A percentile compares a stretch with the other conserved stretches of the same genome.
phyloP scores from a whole-genome alignment of 2,329 filamentous ascomycete genomes.

The Thielaviopsis ethacetica region DNA sequence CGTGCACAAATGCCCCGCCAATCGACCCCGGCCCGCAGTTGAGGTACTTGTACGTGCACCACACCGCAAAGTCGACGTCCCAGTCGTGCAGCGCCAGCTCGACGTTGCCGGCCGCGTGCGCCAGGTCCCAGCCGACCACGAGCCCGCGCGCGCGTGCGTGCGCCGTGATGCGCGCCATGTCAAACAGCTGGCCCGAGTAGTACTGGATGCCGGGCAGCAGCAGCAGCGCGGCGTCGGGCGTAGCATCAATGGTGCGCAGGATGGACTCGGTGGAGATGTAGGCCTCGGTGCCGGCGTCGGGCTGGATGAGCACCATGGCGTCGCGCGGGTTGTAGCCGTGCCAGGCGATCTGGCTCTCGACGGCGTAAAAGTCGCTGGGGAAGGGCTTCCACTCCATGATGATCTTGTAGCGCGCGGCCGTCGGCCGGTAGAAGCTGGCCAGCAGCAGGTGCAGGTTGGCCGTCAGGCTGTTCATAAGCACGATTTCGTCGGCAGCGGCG shows the following conservation, averaged over 20 bases:
- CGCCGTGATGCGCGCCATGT: slow-evolving; percentile 63
- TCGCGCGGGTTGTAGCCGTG: slow-evolving; percentile 50
- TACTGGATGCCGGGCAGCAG: slow-evolving; percentile 79
- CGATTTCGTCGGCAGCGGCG: slow-evolving; percentile 54
- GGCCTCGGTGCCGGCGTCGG: slow-evolving; percentile 35
- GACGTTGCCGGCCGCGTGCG: slow-evolving; percentile 75
- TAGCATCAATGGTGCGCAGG: slow-evolving; percentile 53
- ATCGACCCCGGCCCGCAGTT: slow-evolving; percentile 74
- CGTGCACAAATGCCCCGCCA: slow-evolving; percentile 65
- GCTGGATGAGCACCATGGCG: slow-evolving; percentile 60
- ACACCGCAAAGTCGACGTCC: slow-evolving; percentile 80
- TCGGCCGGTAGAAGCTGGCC: slow-evolving; percentile 69
- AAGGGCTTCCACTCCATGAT: slow-evolving; percentile 85
- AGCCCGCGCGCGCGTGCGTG: slow-evolving; percentile 58
- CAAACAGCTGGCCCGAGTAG: slow-evolving; percentile 78
- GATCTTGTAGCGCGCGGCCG: slow-evolving; percentile 50
- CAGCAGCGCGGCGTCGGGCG: slow-evolving; percentile 58
- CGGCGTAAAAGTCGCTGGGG: slow-evolving; percentile 72
- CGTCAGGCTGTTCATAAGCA: slow-evolving; percentile 77
- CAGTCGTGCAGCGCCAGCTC: slow-evolving; percentile 70
- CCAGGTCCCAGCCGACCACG: slow-evolving; percentile 71
- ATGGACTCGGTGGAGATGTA: slow-evolving; percentile 56
- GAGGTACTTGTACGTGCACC: slow-evolving; percentile 93
- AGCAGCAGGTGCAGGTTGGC: slow-evolving; percentile 68
- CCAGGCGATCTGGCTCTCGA: slow-evolving; percentile 63